Base-by-base conservation (phyloP, 768 basidiomycete species). In the Termitomyces sp. region DNA sequence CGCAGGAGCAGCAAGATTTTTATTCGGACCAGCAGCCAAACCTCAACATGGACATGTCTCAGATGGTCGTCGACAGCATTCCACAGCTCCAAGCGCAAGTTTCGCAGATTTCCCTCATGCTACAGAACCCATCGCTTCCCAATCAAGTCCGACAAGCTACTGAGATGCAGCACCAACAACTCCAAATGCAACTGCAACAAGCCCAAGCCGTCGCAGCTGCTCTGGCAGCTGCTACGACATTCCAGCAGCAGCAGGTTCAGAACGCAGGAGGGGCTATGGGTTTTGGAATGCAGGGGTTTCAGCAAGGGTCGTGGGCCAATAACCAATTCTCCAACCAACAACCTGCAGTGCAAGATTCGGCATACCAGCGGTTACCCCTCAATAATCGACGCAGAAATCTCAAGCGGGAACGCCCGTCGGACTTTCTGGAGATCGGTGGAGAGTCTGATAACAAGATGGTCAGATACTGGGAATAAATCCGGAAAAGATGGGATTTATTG, bases 61-160 rank as follows among this genome's bases (percentile, higher is more conserved):
- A 85, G 63, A 83, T 86, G 73, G 77, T 90, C 64, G 82, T 84
- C 33, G 85, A 88, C 63, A 86, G 77, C 67, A 88, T 93, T 62
- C 85, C 90, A 20, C 86, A 91, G 68, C 75, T 94, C 18, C 92
- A 94, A 70, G 90, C 90, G 5, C 90, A 93, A 67, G 86, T 93
- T 60, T 73, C 76, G n/a, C 92, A 94, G 65, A 77, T 92, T 52
- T 86, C 84, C 57, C 75, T 85, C 63, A 86, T 90, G 78, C 82
- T 94, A 62, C 87, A 90, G 70, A 93, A 92, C 66, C 83, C 86
- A 20, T 79, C 83, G 9, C 75, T 94, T 7, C 89, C 90, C 2
- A 72, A 73, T 24, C 83, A 84, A 52, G 87, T 89, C 45, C 86
- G 91, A 35, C 87, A 87, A 66, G 84, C 87, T 61, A 88, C 91